Evolutionary conservation across 495 filamentous ascomycete genomes (phyloP).

Genomic region (Xylaria grammica): DNA sequence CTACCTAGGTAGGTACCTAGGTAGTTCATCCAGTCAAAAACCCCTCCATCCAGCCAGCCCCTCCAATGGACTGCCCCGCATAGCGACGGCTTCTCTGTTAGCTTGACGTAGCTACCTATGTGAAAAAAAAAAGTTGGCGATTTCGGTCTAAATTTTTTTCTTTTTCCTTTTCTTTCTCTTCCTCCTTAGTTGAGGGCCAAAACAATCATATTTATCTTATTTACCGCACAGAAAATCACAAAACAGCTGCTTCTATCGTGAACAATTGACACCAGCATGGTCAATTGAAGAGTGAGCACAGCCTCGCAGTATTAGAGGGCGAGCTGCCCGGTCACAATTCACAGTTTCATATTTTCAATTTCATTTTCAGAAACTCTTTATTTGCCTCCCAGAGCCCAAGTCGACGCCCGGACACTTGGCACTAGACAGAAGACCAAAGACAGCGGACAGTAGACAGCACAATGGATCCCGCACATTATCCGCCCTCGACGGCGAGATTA

Average conservation of each 20-base stretch:
- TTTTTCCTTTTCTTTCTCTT: not conserved
- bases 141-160: slow-evolving; percentile 19
- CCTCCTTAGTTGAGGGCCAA: slow-evolving; percentile 4
- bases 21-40: slow-evolving; percentile 3
- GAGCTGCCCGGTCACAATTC: slow-evolving; percentile 13
- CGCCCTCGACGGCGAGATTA: slow-evolving; percentile 61
- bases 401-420: too few species aligned
- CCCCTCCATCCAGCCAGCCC: slow-evolving; percentile 20
- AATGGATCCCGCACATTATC: slow-evolving; percentile 52
- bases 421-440: not conserved
- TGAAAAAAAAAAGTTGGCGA: slow-evolving; percentile 19
- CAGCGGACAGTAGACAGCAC: slow-evolving; percentile 16
- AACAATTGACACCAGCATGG: not conserved
- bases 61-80: slow-evolving; percentile 22
- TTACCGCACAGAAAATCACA: not conserved
- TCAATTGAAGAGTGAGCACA: slow-evolving; percentile 18
- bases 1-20: too few species aligned
- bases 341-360: too few species aligned
- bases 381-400: too few species aligned
- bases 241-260: not conserved
- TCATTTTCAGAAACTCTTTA: too few species aligned
- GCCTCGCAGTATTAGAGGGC: slow-evolving; percentile 19
- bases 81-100: slow-evolving; percentile 16
- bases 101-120: slow-evolving; percentile 18
- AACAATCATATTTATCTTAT: not conserved